Evolutionary conservation across 202 grass and related monocot genomes (phyloP), one percentile per base, ranked within the genome.

Genomic region (Cymbopogon flexuosus): DNA sequence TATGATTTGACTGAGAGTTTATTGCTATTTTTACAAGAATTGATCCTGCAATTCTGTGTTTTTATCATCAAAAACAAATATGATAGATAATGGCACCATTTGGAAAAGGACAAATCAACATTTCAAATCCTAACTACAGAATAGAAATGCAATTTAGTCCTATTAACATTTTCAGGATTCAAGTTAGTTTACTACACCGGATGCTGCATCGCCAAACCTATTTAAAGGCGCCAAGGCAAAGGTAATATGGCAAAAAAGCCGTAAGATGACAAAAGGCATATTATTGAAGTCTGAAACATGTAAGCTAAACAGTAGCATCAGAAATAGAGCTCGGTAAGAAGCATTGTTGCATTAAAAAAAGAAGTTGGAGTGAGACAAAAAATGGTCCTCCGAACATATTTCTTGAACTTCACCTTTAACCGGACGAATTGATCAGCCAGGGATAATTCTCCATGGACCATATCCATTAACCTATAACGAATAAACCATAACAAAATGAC

Each of bases 361-460:
- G 49, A 54, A 23, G 51, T 1, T 30, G 54, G 3, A 30, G 57
- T 71, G 43, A 68, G 83, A 65, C 36, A 27, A 84, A 35, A 78
- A 65, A 58, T 14, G 23, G 40, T 34, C 16, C 9, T 64, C 59
- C 18, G 2, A 74, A 60, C 21, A 88, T 10, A 83, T 68, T 70
- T 81, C 59, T 77, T 18, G 37, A 59, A 81, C 64, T 78, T 85
- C 41, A 92, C 95, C 90, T 98, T 94, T 66, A 95, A 79, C 83
- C 65, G 89, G 36, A 83, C 57, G 54, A 98, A 93, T 72, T 95
- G 92, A 87, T 98, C 95, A 29, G 88, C 86, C 30, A 98, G 82
- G 85, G 88, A 95, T 72, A 95, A 88, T 77, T 95, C 92, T 84
- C 94, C 82, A n/a, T 91, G 88, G 76, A 98, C 83, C 92, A 98